Evolutionary conservation across 345 rosid genomes (phyloP).

Genomic region (Mangifera indica): DNA sequence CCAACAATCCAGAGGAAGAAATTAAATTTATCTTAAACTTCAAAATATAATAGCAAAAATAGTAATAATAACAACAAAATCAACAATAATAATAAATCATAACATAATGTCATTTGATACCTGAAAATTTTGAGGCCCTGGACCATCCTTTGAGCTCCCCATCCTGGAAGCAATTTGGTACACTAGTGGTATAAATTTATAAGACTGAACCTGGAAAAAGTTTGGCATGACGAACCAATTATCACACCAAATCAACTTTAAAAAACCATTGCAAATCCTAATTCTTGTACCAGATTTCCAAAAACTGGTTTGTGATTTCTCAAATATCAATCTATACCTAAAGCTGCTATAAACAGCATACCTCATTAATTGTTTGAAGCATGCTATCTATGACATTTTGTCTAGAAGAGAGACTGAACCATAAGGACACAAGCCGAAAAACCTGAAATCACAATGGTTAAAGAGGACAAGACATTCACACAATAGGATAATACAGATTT

Average conservation of each 20-base stretch:
- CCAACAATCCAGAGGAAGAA: slow-evolving; percentile 29
- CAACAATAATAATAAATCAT: neutral
- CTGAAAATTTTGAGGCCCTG: slow-evolving; percentile 74
- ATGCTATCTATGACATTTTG: slow-evolving; percentile 67
- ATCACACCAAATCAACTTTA: slow-evolving; percentile 7
- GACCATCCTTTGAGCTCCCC: slow-evolving; percentile 76
- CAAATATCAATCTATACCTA: neutral
- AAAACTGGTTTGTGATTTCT: slow-evolving; percentile 7
- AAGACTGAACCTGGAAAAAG: slow-evolving; percentile 72
- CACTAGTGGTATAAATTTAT: slow-evolving; percentile 83
- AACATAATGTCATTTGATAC: slow-evolving; percentile 32
- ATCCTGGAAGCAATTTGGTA: slow-evolving; percentile 98
- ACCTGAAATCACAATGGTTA: slow-evolving; percentile 51
- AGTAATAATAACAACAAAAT: neutral
- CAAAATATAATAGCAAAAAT: too few relatives aligned
- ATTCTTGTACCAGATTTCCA: neutral
- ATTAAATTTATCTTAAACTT: slow-evolving; percentile 15
- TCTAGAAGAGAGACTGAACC: slow-evolving; percentile 82
- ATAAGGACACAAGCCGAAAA: slow-evolving; percentile 78
- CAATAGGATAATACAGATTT: neutral
- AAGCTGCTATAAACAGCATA: slow-evolving; percentile 24
- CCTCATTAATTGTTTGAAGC: slow-evolving; percentile 74
- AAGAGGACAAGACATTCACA: neutral
- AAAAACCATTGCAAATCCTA: neutral
- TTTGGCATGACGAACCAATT: neutral